Conservation (phyloP, 2,329 filamentous ascomycete genomes). For the Talaromyces marneffei region DNA sequence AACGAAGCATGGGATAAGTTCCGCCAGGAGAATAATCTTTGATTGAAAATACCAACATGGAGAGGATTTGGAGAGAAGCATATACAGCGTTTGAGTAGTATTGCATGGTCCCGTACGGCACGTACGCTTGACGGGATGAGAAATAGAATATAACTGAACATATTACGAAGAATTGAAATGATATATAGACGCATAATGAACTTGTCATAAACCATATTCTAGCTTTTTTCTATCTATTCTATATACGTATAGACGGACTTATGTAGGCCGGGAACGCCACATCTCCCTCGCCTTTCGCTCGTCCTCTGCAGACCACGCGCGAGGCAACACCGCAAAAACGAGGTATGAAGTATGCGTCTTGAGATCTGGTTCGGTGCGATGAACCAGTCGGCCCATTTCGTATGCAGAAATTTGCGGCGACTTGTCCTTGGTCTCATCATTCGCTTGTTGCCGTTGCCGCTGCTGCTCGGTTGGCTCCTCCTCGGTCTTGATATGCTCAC, state of each 20-base stretch:
- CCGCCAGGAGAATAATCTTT: constrained; percentile 57
- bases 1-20: constrained; percentile 67
- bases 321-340: constrained; percentile 84
- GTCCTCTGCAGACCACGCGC: constrained; percentile 76
- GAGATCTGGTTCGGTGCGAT: constrained; percentile 77
- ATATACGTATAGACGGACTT: background rate
- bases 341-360: constrained; percentile 98
- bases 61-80: background rate
- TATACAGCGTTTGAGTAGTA: background rate
- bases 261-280: constrained; percentile 49
- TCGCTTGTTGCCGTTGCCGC: background rate
- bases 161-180: background rate
- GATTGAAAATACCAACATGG: no score
- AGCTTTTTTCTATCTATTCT: background rate
- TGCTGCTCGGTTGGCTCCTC: no score
- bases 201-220: background rate
- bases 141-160: background rate
- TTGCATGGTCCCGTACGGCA: background rate
- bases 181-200: background rate
- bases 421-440: background rate
- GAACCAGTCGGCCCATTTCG: constrained; percentile 70
- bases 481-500: background rate
- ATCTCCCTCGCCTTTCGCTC: constrained; percentile 62
- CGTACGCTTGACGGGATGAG: background rate
- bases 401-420: constrained; percentile 48